phyloP scores from a whole-genome alignment of 2,329 filamentous ascomycete species.

The Alternaria ventricosa region DNA sequence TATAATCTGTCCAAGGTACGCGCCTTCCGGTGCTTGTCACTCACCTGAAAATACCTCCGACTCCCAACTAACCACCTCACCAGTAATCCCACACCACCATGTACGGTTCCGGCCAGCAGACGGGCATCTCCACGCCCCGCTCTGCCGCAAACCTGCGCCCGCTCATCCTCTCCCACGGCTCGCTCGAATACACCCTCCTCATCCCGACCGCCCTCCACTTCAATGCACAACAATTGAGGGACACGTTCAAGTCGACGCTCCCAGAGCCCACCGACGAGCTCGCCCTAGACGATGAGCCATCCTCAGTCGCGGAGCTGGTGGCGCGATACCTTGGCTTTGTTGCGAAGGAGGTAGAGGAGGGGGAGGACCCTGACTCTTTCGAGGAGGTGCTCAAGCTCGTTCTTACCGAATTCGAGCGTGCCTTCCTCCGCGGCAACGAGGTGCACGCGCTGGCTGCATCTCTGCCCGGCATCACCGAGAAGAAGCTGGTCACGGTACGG shows the following conservation, averaged over 20 bases:
- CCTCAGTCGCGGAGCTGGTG: constrained; percentile 89
- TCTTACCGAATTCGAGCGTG: constrained; percentile 94
- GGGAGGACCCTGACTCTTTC: constrained; percentile 90
- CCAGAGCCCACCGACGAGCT: constrained; percentile 95
- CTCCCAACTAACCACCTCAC: constrained; percentile 18
- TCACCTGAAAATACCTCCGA: not conserved
- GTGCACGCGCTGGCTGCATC: constrained; percentile 87
- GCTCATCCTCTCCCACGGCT: constrained; percentile 88
- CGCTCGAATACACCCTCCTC: constrained; percentile 94
- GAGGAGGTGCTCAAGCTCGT: constrained; percentile 91
- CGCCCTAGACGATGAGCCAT: constrained; percentile 98
- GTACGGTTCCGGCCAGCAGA: constrained; percentile 91
- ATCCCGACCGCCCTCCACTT: constrained; percentile 96
- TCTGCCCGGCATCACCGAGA: constrained; percentile 87
- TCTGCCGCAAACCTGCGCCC: constrained; percentile 92
- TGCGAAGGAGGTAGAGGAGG: constrained; percentile 86
- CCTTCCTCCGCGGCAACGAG: constrained; percentile 93
- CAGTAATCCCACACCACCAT: constrained; percentile 49
- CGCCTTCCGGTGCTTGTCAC: constrained; percentile 1
- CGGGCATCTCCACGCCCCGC: constrained; percentile 94
- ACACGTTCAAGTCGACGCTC: constrained; percentile 83
- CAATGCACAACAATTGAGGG: constrained; percentile 92
- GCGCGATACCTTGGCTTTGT: constrained; percentile 92
- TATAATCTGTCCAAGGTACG: constrained; percentile 24
- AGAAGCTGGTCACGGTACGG: constrained; percentile 88